A percentile compares a stretch with the other conserved stretches of the same genome.
Evolutionary conservation across 495 filamentous ascomycete species (phyloP).

Genomic region (Tuber calosporum): DNA sequence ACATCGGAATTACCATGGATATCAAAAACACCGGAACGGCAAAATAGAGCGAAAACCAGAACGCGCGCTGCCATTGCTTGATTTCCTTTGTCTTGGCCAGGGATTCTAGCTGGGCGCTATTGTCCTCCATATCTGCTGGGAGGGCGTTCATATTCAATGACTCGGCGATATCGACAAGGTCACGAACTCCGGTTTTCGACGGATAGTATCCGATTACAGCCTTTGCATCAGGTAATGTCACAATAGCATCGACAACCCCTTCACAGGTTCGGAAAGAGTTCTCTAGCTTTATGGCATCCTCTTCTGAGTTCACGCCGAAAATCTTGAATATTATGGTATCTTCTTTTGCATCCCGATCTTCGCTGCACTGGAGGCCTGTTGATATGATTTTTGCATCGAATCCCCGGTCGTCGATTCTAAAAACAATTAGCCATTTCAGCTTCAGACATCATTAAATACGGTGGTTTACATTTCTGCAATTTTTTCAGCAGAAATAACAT

Average conservation of each 20-base stretch:
- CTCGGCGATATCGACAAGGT: conserved; percentile 76
- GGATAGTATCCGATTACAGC: conserved; percentile 65
- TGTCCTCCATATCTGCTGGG: conserved; percentile 84
- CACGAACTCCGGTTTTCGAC: conserved; percentile 64
- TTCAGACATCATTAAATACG: conserved; percentile 27
- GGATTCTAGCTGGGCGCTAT: conserved; percentile 92
- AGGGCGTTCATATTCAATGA: conserved; percentile 75
- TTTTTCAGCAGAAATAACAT: conserved; percentile 57
- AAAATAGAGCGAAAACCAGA: conserved; percentile 66
- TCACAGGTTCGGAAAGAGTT: conserved; percentile 55
- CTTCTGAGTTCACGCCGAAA: conserved; percentile 66
- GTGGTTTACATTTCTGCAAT: conserved; percentile 58
- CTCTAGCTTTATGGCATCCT: conserved; percentile 65
- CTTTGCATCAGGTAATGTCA: conserved; percentile 62
- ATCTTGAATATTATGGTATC: conserved; percentile 65
- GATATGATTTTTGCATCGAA: conserved; percentile 83
- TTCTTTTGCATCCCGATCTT: conserved; percentile 47
- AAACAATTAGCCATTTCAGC: conserved; percentile 49
- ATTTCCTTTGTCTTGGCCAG: conserved; percentile 94
- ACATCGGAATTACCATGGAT: conserved; percentile 85
- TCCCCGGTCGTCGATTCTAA: conserved; percentile 75
- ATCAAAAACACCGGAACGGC: conserved; percentile 88
- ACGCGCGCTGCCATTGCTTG: conserved; percentile 77
- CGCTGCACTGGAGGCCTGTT: conserved; percentile 47
- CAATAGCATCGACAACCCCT: conserved; percentile 64